These are phyloP conservation scores for Eremochloa ophiuroides DNA, from an alignment of 176 grass and related monocot genomes.

Conservation along the genomic window DNA sequence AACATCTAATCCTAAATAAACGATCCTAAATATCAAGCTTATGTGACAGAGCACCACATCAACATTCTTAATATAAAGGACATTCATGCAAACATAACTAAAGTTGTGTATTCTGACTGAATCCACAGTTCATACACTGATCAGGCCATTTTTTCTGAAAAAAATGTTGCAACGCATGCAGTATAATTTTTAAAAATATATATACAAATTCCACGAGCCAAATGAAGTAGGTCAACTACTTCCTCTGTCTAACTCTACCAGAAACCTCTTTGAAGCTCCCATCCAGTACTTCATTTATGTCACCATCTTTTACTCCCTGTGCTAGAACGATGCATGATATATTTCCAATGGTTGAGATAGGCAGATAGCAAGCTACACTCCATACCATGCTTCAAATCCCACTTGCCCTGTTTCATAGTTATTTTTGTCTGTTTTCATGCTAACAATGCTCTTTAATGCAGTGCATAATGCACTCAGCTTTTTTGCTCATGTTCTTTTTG, in stretches of 20 bases:
- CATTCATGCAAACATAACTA: not conserved
- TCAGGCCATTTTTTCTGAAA: not conserved
- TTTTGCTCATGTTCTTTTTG: not conserved
- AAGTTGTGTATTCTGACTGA: conserved; percentile 10
- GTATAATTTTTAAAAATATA: not conserved
- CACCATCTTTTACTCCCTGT: not conserved
- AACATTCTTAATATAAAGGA: not conserved
- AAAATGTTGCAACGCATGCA: not conserved
- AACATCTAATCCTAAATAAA: not conserved
- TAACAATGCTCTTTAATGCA: not conserved
- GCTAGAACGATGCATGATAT: not conserved
- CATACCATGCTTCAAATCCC: not conserved
- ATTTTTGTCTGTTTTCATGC: not conserved
- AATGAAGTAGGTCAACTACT: not conserved
- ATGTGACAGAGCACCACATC: not conserved
- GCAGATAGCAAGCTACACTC: not conserved
- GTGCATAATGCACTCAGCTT: not conserved
- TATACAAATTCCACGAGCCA: not conserved
- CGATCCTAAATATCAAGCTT: not conserved
- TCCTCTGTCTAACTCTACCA: not conserved
- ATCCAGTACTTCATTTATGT: not conserved
- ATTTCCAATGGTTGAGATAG: conserved; percentile 3
- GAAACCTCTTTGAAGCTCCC: not conserved
- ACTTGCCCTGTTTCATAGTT: not conserved
- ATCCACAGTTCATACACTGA: not conserved